phyloP scores from a whole-genome alignment of 306 rosid species.

The Rosa persica region DNA sequence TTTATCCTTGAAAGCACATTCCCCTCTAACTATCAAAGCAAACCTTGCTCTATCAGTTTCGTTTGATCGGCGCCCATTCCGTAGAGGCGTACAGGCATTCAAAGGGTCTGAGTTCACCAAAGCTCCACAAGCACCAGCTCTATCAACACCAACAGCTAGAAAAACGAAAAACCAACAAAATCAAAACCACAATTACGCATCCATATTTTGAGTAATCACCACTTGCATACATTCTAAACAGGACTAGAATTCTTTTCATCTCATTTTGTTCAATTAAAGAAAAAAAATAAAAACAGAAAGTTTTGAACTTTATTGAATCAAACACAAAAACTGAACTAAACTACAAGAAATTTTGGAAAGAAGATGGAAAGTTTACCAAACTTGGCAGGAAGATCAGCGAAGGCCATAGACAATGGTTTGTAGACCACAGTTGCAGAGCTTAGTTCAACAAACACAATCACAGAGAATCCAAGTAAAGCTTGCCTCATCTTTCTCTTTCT shows the following conservation, averaged over 20 bases:
- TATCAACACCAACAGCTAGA: conserved; percentile 19
- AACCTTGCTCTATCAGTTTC: conserved; percentile 17
- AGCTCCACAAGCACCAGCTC: conserved; percentile 37
- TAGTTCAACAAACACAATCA: not conserved
- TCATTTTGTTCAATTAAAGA: not conserved
- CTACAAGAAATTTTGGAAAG: not conserved
- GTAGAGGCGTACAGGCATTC: conserved; percentile 34
- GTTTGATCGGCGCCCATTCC: not conserved
- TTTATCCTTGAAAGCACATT: conserved; percentile 35
- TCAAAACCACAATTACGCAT: not conserved
- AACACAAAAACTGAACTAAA: conserved; percentile 2
- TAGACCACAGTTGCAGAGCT: conserved; percentile 31
- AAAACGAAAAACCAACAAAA: not conserved
- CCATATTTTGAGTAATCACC: not conserved
- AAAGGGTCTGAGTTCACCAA: conserved; percentile 27
- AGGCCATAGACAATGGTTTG: conserved; percentile 19
- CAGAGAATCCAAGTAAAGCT: conserved; percentile 9
- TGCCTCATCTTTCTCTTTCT: conserved; percentile 25
- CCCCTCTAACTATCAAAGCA: conserved; percentile 34
- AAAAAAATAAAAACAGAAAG: not conserved
- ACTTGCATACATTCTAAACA: not conserved
- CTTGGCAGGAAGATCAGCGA: conserved; percentile 45
- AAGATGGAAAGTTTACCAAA: conserved; percentile 19
- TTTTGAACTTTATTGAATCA: not conserved
- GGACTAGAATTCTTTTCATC: not conserved